A percentile compares a stretch with the other conserved stretches of the same genome.
Evolutionary conservation across 75 land plant species (phyloP).

Genomic region (Cupressus sempervirens): DNA sequence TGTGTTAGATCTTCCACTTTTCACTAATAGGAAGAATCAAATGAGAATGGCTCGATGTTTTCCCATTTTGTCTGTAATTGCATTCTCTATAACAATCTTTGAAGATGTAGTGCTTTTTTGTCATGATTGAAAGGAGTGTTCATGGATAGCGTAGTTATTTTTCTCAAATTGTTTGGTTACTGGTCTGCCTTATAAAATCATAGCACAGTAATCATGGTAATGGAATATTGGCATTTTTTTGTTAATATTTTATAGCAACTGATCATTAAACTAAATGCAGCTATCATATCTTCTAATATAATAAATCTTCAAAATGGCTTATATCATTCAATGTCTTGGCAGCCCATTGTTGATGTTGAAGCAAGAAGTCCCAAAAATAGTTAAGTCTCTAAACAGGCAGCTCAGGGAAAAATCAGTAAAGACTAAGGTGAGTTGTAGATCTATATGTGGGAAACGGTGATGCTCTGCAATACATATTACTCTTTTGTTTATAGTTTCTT

Average conservation of each 20-base stretch:
- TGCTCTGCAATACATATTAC: neutral
- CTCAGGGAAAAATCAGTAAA: conserved; percentile 92
- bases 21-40: neutral
- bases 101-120: neutral
- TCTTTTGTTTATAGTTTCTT: neutral
- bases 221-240: neutral
- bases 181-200: neutral
- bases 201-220: neutral
- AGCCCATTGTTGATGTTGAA: conserved; percentile 85
- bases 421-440: conserved; percentile 61
- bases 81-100: neutral
- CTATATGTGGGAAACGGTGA: neutral
- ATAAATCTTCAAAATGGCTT: neutral
- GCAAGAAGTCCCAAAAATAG: conserved; percentile 95
- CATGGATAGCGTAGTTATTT: neutral
- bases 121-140: neutral
- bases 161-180: neutral
- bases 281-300: neutral
- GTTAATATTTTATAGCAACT: neutral
- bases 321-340: conserved; percentile 18
- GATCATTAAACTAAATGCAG: neutral
- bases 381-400: conserved; percentile 86
- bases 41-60: neutral
- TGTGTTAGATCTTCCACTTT: neutral
- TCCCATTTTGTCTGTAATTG: neutral